These are phyloP conservation scores for Microsporum ferrugineum DNA, from an alignment of 2,329 filamentous ascomycete genomes.

Conservation along the genomic window DNA sequence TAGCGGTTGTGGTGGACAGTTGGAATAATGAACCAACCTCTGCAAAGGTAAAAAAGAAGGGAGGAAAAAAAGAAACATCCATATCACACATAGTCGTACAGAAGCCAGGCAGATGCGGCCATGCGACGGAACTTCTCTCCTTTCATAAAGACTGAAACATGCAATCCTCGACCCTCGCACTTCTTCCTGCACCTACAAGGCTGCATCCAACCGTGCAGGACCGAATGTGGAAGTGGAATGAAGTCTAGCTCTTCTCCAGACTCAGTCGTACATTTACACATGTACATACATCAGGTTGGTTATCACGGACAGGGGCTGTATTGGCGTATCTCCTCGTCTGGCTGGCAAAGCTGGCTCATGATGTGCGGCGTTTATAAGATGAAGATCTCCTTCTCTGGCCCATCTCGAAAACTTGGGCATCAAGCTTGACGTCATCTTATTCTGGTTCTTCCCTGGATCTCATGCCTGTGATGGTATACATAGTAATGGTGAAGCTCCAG, in stretches of 20 bases:
- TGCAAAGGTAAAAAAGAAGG: background rate
- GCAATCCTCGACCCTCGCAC: background rate
- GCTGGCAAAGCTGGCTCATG: too few relatives aligned
- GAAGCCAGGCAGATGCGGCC: too few relatives aligned
- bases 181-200: background rate
- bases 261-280: background rate
- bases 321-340: too few relatives aligned
- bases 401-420: background rate
- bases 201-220: background rate
- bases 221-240: background rate
- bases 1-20: background rate
- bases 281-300: background rate
- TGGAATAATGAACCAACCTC: background rate
- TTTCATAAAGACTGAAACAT: conserved; percentile 1
- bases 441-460: background rate
- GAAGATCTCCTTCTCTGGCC: too few relatives aligned
- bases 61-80: background rate
- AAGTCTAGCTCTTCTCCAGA: background rate
- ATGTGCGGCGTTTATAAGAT: too few relatives aligned
- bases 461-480: background rate
- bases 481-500: background rate
- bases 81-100: background rate
- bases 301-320: too few relatives aligned
- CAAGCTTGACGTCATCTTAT: background rate
- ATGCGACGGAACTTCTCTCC: background rate